phyloP scores from a whole-genome alignment of 139 green algal genomes.

The Chlorella sp. region DNA sequence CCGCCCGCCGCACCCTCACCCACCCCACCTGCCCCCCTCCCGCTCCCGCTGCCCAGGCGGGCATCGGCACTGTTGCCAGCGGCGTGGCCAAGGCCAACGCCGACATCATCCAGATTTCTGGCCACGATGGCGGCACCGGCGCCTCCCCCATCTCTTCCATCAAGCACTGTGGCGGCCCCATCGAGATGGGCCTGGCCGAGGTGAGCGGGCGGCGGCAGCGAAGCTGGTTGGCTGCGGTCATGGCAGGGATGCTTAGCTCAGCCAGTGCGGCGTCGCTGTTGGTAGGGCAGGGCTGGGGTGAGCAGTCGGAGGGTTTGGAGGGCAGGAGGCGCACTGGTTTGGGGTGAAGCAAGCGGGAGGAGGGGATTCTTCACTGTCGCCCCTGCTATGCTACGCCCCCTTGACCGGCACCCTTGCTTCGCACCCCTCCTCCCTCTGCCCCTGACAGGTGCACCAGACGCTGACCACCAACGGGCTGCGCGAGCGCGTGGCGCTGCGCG shows the following conservation, averaged over 20 bases:
- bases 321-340: too few species aligned
- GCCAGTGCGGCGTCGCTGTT: too few species aligned
- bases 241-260: not conserved
- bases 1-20: too few species aligned
- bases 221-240: not conserved
- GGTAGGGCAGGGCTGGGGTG: too few species aligned
- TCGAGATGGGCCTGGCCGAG: conserved; percentile 96
- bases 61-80: conserved; percentile 96
- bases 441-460: conserved; percentile 63
- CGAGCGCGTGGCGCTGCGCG: conserved; percentile 93
- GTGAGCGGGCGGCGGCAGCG: conserved; percentile 16
- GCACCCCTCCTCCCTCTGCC: not conserved
- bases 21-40: too few species aligned
- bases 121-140: conserved; percentile 98
- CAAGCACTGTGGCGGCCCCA: conserved; percentile 97
- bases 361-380: not conserved
- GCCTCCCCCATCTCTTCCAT: conserved; percentile 97
- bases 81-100: conserved; percentile 99
- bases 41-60: conserved; percentile 52
- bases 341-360: too few species aligned
- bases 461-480: conserved; percentile 93
- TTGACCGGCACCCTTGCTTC: too few species aligned
- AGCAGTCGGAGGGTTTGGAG: too few species aligned
- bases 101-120: conserved; percentile 96
- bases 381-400: not conserved